Evolutionary conservation across 108 stramenopile genomes (phyloP).

Genomic region (Epipyxis sp.): DNA sequence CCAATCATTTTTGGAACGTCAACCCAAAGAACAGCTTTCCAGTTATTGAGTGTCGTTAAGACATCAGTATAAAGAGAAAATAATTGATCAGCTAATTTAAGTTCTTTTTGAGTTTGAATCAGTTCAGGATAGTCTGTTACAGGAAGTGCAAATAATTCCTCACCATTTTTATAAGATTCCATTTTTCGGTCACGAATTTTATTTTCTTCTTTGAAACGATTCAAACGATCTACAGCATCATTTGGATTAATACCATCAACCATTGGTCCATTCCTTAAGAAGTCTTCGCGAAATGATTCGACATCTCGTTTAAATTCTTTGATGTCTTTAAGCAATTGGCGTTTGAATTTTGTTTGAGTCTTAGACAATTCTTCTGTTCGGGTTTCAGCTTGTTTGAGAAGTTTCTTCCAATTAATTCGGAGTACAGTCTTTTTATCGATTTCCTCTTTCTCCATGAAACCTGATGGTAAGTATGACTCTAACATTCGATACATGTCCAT

Average conservation of each 20-base stretch:
- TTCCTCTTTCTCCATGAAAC: conserved; percentile 82
- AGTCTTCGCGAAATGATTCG: conserved; percentile 67
- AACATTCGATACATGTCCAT: conserved; percentile 88
- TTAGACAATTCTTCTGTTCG: conserved; percentile 72
- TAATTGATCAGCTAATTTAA: conserved; percentile 73
- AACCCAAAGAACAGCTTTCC: conserved; percentile 72
- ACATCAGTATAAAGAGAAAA: conserved; percentile 80
- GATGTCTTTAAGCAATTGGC: conserved; percentile 67
- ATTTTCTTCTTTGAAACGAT: conserved; percentile 74
- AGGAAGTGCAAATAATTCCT: conserved; percentile 75
- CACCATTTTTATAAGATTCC: conserved; percentile 72
- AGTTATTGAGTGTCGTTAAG: conserved; percentile 71
- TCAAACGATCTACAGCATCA: conserved; percentile 79
- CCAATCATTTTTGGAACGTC: conserved; percentile 65
- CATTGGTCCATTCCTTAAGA: conserved; percentile 54
- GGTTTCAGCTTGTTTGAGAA: conserved; percentile 65
- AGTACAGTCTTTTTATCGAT: conserved; percentile 84
- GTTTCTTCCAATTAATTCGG: conserved; percentile 72
- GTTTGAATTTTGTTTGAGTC: conserved; percentile 70
- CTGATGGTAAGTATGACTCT: conserved; percentile 71
- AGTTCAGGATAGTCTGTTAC: conserved; percentile 75
- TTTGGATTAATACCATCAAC: conserved; percentile 69
- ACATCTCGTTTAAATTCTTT: conserved; percentile 67
- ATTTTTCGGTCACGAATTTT: conserved; percentile 77
- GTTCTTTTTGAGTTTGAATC: conserved; percentile 71